These are phyloP conservation scores for Talaromyces amestolkiae DNA, from an alignment of 2,329 filamentous ascomycete genomes.

Conservation along the genomic window DNA sequence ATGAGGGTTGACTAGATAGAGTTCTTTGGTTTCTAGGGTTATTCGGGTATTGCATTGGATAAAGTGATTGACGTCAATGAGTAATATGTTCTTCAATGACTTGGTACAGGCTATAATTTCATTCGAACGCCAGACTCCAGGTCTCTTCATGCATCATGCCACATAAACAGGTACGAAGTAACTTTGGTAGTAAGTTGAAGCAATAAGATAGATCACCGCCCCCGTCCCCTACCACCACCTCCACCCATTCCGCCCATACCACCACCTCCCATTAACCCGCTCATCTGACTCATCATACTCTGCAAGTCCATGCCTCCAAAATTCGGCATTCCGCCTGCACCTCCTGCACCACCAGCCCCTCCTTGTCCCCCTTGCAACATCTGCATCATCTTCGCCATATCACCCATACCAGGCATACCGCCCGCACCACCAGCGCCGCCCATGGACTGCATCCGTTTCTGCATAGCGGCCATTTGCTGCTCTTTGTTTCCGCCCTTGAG, in stretches of 20 bases:
- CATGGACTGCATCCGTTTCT: constrained; percentile 91
- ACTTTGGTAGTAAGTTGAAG: neutral
- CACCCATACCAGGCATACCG: constrained; percentile 64
- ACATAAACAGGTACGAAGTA: neutral
- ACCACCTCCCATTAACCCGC: constrained; percentile 56
- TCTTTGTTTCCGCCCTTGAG: constrained; percentile 89
- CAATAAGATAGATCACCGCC: constrained; percentile 20
- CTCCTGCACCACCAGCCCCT: constrained; percentile 57
- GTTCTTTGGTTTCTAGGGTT: neutral
- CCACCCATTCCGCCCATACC: constrained; percentile 13
- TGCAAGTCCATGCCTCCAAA: constrained; percentile 59
- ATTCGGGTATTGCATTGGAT: neutral
- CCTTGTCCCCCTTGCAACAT: constrained; percentile 80
- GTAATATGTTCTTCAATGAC: constrained; percentile 1
- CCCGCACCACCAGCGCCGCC: constrained; percentile 67
- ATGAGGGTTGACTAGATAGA: constrained; percentile 23
- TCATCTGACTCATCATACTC: constrained; percentile 74
- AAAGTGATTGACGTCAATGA: neutral
- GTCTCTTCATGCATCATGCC: constrained; percentile 13
- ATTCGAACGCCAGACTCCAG: constrained; percentile 12
- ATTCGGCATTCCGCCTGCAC: constrained; percentile 61
- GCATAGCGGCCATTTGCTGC: constrained; percentile 94
- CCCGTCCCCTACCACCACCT: constrained; percentile 27
- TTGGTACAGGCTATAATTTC: neutral
- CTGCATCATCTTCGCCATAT: constrained; percentile 94